Evolutionary conservation across 345 rosid species (phyloP).

Genomic region (Eucalyptus regnans): DNA sequence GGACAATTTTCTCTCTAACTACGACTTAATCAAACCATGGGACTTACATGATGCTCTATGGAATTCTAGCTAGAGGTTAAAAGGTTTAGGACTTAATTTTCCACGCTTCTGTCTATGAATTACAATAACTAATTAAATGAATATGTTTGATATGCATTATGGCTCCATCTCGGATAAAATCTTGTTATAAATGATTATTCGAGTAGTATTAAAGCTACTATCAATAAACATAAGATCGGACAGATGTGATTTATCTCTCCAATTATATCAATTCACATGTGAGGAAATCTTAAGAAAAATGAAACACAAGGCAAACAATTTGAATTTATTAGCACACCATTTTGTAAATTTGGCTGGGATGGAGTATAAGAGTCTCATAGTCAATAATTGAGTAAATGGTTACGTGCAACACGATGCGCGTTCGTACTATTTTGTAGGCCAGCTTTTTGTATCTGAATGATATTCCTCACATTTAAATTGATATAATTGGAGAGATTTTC

Average conservation of each 20-base stretch:
- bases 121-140: neutral
- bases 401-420: neutral
- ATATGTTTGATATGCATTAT: neutral
- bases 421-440: neutral
- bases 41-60: neutral
- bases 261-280: neutral
- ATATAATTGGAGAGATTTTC: neutral
- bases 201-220: no score
- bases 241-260: neutral
- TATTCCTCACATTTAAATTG: neutral
- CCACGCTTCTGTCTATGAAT: accelerated
- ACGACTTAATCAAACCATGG: neutral
- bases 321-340: neutral
- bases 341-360: no score
- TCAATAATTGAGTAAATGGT: neutral
- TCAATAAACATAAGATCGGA: neutral
- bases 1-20: neutral
- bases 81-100: neutral
- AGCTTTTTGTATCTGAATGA: neutral
- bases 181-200: neutral
- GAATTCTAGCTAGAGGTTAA: neutral
- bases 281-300: neutral
- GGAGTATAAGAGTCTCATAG: no score
- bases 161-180: neutral
- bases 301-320: neutral